Percentiles rank a stretch among this genome's conserved stretches.
phyloP scores from a whole-genome alignment of 805 yeast genomes.

The Starmera amethionina region DNA sequence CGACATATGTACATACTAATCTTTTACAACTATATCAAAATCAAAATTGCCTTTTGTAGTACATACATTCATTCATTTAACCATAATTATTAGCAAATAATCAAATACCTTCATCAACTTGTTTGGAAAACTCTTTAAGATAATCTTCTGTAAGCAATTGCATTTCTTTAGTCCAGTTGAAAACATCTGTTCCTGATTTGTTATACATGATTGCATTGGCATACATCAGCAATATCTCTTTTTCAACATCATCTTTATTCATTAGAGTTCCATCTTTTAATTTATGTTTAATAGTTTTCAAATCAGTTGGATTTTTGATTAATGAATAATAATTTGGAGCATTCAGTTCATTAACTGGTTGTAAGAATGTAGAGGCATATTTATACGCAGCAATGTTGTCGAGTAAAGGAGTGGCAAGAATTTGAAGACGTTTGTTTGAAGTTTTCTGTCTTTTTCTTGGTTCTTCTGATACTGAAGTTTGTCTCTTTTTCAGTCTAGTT shows the following conservation, averaged over 20 bases:
- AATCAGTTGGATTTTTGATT: conserved; percentile 55
- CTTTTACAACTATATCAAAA: neutral
- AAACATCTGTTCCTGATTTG: conserved; percentile 51
- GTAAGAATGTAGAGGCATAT: conserved; percentile 63
- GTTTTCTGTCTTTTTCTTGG: conserved; percentile 4
- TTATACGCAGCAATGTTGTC: conserved; percentile 60
- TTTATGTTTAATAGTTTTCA: conserved; percentile 49
- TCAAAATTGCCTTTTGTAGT: neutral
- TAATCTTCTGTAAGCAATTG: conserved; percentile 42
- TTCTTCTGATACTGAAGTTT: conserved; percentile 2
- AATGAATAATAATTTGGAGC: conserved; percentile 62
- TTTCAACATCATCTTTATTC: conserved; percentile 41
- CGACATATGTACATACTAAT: neutral
- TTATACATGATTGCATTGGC: conserved; percentile 82
- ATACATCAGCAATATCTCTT: conserved; percentile 67
- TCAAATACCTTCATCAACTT: conserved; percentile 44
- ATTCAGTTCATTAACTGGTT: conserved; percentile 55
- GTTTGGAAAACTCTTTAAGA: conserved; percentile 6
- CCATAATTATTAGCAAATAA: too few species aligned
- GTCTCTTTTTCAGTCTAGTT: conserved; percentile 12
- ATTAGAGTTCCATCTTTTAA: conserved; percentile 51
- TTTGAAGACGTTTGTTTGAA: conserved; percentile 46
- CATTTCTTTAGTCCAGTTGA: conserved; percentile 59
- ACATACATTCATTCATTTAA: neutral
- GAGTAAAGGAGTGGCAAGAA: conserved; percentile 50